These are phyloP conservation scores for Aspergillus felis DNA, from an alignment of 2,329 filamentous ascomycete species.

Conservation along the genomic window DNA sequence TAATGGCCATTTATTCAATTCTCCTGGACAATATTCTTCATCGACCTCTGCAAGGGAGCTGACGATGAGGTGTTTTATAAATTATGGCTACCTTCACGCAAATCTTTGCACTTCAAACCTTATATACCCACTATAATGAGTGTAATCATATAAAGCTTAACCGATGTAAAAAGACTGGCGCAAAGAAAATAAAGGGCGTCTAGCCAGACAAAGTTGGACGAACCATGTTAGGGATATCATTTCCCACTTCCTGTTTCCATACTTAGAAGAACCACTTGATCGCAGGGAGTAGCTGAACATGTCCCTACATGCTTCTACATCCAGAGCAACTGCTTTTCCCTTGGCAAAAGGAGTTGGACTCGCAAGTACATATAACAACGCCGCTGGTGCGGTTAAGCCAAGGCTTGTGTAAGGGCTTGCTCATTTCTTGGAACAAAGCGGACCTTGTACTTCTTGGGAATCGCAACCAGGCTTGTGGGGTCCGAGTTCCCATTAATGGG, in stretches of 20 bases:
- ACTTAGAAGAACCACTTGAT: neutral
- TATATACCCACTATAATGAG: neutral
- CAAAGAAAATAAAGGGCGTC: too few relatives aligned
- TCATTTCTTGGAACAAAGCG: conserved; percentile 55
- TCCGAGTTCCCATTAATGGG: conserved; percentile 58
- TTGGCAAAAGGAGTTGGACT: neutral
- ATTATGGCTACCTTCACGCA: neutral
- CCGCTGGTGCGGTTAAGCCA: conserved; percentile 25
- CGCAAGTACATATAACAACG: neutral
- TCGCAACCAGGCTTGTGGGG: conserved; percentile 59
- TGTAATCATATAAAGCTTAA: neutral
- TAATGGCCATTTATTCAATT: neutral
- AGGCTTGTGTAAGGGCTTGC: conserved; percentile 40
- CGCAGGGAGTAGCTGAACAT: neutral
- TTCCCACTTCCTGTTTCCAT: neutral
- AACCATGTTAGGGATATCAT: neutral
- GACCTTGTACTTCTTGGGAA: conserved; percentile 57
- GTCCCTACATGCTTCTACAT: neutral
- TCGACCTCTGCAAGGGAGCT: neutral
- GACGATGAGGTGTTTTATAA: neutral
- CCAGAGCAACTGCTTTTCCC: neutral
- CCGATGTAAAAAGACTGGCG: too few relatives aligned
- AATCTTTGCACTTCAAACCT: neutral
- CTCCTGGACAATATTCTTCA: neutral
- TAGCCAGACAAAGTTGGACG: neutral